Percentiles rank a stretch among this genome's conserved stretches.
Conservation (phyloP, 2,329 filamentous ascomycete genomes). For the Tolypocladium pustulatum region DNA sequence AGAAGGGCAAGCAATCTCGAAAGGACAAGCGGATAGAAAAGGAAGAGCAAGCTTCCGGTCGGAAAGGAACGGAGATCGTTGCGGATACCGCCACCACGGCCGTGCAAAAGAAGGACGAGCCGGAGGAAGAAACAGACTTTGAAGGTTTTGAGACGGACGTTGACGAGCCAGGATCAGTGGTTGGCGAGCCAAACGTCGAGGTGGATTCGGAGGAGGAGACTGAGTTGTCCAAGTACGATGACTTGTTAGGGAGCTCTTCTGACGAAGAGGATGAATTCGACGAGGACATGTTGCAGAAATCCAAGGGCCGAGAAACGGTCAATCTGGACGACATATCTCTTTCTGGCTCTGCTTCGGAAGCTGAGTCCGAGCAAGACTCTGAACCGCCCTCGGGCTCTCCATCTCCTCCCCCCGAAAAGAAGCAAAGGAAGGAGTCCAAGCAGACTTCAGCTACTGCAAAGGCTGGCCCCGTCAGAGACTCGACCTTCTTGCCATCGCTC, state of each 20-base stretch:
- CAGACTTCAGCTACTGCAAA: slow-evolving; percentile 9
- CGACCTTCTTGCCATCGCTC: slow-evolving; percentile 63
- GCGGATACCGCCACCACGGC: background rate
- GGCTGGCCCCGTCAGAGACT: slow-evolving; percentile 19
- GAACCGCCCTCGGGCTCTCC: slow-evolving; percentile 14
- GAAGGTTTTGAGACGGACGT: slow-evolving; percentile 23
- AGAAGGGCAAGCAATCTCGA: slow-evolving; percentile 21
- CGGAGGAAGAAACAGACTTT: slow-evolving; percentile 22
- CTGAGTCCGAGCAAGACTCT: slow-evolving; percentile 12
- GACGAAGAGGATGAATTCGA: slow-evolving; percentile 31
- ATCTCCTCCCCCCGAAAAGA: slow-evolving; percentile 16
- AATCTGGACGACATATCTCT: slow-evolving; percentile 29
- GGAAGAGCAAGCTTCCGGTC: slow-evolving; percentile 16
- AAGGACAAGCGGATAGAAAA: slow-evolving; percentile 21
- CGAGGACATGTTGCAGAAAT: slow-evolving; percentile 17
- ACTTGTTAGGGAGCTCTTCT: slow-evolving; percentile 33
- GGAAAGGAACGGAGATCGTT: slow-evolving; percentile 3
- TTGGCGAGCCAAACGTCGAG: slow-evolving; percentile 13
- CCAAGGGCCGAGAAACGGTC: slow-evolving; percentile 22
- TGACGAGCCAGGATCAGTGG: slow-evolving; percentile 12
- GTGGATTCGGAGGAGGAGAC: slow-evolving; percentile 20
- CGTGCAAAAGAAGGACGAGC: slow-evolving; percentile 10
- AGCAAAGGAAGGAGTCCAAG: slow-evolving; percentile 9
- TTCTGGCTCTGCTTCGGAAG: slow-evolving; percentile 21
- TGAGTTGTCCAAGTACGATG: slow-evolving; percentile 30